phyloP scores from a whole-genome alignment of 2,329 filamentous ascomycete species.

The Paraphoma chrysanthemicola region DNA sequence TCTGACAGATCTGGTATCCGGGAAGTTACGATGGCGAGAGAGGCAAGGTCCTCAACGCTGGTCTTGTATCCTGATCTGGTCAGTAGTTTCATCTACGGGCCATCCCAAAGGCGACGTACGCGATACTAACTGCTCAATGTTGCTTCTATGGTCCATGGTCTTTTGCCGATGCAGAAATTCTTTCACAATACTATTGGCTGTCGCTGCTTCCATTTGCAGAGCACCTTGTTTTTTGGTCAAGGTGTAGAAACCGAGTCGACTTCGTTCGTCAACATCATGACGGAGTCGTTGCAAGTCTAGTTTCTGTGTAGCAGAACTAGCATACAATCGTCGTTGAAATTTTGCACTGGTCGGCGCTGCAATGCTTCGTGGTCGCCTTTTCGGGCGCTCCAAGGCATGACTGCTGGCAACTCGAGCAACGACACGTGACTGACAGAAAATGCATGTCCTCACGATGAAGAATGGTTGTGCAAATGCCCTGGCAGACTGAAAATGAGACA shows the following conservation, averaged over 20 bases:
- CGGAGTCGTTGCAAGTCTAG: conserved; percentile 23
- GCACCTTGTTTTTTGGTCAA: conserved; percentile 21
- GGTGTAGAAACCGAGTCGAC: conserved; percentile 26
- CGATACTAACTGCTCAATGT: conserved; percentile 23
- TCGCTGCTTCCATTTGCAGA: conserved; percentile 20
- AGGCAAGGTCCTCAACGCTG: conserved; percentile 29
- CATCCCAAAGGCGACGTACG: conserved; percentile 19
- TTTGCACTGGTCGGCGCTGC: not conserved
- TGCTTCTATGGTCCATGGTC: conserved; percentile 23
- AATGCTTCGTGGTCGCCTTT: not conserved
- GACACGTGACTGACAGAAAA: conserved; percentile 27
- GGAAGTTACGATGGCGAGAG: conserved; percentile 33
- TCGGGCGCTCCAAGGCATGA: not conserved
- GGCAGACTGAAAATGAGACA: conserved; percentile 27
- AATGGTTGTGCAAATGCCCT: conserved; percentile 12
- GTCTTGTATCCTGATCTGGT: conserved; percentile 30
- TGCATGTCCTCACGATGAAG: conserved; percentile 17
- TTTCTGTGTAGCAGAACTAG: conserved; percentile 12
- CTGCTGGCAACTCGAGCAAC: conserved; percentile 2
- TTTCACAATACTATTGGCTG: conserved; percentile 30
- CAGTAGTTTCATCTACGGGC: conserved; percentile 3
- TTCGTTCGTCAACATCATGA: conserved; percentile 27
- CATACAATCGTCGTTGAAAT: conserved; percentile 13
- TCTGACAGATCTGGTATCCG: conserved; percentile 34
- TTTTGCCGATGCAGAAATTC: conserved; percentile 31